Percentiles rank a stretch among this genome's conserved stretches.
Conservation (phyloP, 305 asterid species). For the Fraxinus ornus region DNA sequence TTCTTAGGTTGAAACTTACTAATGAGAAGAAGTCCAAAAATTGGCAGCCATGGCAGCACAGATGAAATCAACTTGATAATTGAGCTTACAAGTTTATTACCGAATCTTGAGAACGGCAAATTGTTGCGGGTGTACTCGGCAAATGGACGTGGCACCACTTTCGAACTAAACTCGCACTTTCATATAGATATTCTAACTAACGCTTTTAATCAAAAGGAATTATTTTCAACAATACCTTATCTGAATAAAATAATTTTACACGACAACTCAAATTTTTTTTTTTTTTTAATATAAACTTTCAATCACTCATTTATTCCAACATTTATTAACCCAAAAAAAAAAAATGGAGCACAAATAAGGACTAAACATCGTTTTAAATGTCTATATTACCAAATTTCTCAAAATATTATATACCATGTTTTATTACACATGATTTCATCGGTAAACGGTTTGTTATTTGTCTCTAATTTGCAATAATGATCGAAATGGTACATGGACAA, state of each 20-base stretch:
- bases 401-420: not conserved
- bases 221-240: too few species aligned
- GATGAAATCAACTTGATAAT: conserved; percentile 11
- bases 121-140: not conserved
- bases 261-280: too few species aligned
- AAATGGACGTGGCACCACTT: not conserved
- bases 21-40: conserved; percentile 92
- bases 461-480: not conserved
- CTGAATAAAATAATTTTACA: too few species aligned
- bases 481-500: not conserved
- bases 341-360: not conserved
- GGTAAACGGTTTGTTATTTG: not conserved
- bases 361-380: not conserved
- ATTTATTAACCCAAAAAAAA: not conserved
- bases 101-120: not conserved
- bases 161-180: not conserved
- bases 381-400: not conserved
- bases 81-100: not conserved
- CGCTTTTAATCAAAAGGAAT: not conserved
- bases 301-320: not conserved
- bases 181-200: not conserved
- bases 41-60: conserved; percentile 68
- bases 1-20: conserved; percentile 37
- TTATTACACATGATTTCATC: not conserved
- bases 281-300: not conserved